These are phyloP conservation scores for Geoglossum glabrum DNA, from an alignment of 495 filamentous ascomycete genomes.

Conservation along the genomic window DNA sequence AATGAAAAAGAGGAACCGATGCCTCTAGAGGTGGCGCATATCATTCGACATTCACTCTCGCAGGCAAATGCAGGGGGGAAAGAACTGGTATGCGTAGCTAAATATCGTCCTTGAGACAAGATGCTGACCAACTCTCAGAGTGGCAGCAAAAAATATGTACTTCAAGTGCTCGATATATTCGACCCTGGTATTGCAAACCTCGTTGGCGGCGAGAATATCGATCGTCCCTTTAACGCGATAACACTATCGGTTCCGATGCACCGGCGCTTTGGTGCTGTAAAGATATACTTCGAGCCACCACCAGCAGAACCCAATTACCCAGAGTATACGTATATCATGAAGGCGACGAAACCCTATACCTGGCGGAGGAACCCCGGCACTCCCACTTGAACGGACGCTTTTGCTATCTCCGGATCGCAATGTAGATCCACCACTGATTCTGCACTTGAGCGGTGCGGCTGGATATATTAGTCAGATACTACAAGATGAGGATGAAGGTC, in stretches of 20 bases:
- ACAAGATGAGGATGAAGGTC: constrained; percentile 15
- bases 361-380: background rate
- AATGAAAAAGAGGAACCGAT: background rate
- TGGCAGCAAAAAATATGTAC: background rate
- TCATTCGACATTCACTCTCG: constrained; percentile 1
- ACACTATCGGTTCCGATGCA: background rate
- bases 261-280: background rate
- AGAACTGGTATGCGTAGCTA: background rate
- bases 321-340: background rate
- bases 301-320: background rate
- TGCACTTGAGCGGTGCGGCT: constrained; percentile 19
- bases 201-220: constrained; percentile 3
- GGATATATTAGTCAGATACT: constrained; percentile 18
- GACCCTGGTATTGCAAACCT: background rate
- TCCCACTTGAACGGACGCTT: background rate
- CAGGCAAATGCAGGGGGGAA: background rate
- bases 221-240: constrained; percentile 4
- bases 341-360: background rate
- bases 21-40: constrained; percentile 1
- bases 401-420: constrained; percentile 8
- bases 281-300: background rate
- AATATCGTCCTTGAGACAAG: background rate
- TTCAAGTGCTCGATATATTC: constrained; percentile 4
- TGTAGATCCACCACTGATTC: constrained; percentile 16
- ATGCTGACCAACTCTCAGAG: background rate